These are phyloP conservation scores for Rhododendron mucronatum DNA, from an alignment of 148 eudicot species.

Conservation along the genomic window DNA sequence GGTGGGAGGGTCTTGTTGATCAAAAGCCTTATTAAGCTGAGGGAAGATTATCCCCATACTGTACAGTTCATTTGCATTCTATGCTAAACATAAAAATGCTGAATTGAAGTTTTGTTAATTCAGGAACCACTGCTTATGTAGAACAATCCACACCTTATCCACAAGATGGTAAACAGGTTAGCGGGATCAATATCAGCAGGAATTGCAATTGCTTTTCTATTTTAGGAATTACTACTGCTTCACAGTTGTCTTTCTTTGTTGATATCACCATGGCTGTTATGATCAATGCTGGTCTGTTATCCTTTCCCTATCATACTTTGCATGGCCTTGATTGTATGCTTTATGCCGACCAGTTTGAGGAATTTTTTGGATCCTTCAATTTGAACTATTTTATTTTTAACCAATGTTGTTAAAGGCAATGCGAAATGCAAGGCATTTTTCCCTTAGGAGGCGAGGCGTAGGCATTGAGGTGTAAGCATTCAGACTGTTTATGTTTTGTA, in stretches of 20 bases:
- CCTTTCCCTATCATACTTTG: not conserved
- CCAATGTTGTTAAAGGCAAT: not conserved
- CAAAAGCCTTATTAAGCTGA: not conserved
- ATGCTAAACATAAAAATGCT: constrained; percentile 7
- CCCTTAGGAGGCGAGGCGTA: not conserved
- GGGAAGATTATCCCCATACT: not conserved
- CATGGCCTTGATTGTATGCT: not conserved
- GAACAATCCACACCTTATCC: constrained; percentile 94
- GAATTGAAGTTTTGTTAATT: constrained; percentile 19
- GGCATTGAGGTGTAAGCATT: not conserved
- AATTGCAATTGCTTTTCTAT: not conserved
- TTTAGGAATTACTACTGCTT: not conserved
- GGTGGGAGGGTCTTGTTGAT: not conserved
- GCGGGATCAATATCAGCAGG: constrained; percentile 7
- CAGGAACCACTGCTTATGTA: constrained; percentile 81
- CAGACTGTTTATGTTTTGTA: not conserved
- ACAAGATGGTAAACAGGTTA: constrained; percentile 90
- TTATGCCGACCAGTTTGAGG: not conserved
- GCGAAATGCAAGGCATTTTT: not conserved
- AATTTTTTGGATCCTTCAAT: not conserved
- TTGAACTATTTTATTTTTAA: not conserved
- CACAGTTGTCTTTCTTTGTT: not conserved
- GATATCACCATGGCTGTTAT: not conserved
- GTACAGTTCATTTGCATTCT: not conserved
- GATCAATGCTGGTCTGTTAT: not conserved